Evolutionary conservation across 257 asterid species (phyloP).

Genomic region (Misopates orontium): DNA sequence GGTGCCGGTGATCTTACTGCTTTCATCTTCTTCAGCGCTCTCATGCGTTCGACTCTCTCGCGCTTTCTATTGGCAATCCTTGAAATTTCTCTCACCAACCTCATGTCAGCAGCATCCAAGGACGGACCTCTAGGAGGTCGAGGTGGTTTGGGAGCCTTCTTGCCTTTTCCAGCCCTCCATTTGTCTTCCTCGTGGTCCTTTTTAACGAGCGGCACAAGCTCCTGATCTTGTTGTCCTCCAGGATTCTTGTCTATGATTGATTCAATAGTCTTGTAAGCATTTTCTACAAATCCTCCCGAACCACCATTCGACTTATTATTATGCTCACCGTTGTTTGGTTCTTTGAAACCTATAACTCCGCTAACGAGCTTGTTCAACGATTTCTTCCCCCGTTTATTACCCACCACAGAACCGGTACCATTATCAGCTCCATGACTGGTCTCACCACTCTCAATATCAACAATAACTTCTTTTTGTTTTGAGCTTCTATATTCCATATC

Average conservation of each 20-base stretch:
- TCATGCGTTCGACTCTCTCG: slow-evolving; percentile 48
- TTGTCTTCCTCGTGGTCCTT: slow-evolving; percentile 33
- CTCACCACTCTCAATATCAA: slow-evolving; percentile 46
- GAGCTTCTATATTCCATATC: slow-evolving; percentile 35
- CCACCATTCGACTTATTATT: slow-evolving; percentile 1
- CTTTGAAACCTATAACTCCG: slow-evolving; percentile 34
- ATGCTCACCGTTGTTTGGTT: not conserved
- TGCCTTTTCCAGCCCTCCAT: slow-evolving; percentile 29
- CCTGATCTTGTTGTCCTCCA: slow-evolving; percentile 22
- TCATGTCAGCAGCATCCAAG: slow-evolving; percentile 57
- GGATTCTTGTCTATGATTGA: slow-evolving; percentile 33
- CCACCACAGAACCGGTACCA: slow-evolving; percentile 2
- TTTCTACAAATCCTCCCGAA: slow-evolving; percentile 5
- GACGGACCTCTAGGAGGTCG: slow-evolving; percentile 72
- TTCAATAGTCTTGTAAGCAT: slow-evolving; percentile 19
- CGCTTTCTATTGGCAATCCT: slow-evolving; percentile 48
- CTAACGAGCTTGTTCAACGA: slow-evolving; percentile 37
- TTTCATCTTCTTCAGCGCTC: slow-evolving; percentile 49
- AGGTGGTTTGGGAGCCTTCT: slow-evolving; percentile 55
- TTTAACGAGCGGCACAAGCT: slow-evolving; percentile 17
- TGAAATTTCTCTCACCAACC: slow-evolving; percentile 49
- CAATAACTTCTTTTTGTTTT: slow-evolving; percentile 30
- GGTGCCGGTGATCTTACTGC: slow-evolving; percentile 22
- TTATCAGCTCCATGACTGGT: slow-evolving; percentile 26
- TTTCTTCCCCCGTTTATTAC: slow-evolving; percentile 23